Base-by-base conservation (phyloP, 768 basidiomycete genomes). In the Amanita thiersii region DNA sequence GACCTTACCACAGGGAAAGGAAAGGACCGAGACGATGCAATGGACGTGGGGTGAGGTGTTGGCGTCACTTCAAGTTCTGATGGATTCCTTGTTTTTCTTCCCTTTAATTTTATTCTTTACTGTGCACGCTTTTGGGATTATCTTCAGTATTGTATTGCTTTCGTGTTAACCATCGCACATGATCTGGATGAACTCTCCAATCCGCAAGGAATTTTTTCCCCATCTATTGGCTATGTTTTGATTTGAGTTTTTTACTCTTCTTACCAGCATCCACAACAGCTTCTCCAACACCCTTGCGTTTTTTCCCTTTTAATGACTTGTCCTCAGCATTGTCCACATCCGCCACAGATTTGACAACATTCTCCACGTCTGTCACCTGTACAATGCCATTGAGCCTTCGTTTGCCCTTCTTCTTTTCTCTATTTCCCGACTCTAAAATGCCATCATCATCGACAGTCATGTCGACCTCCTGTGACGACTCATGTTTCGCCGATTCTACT, bases 31-130 rank as follows among this genome's bases (percentile, higher is more conserved):
- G 67, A 63, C 25, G 77, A 81, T 50, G 77, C 69, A 48, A 85
- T 85, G 81, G 81, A 84, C 56, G 65, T 83, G 45, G 78, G 79
- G 52, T 82, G 58, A 70, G 21, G 18, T 26, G 36, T 38, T 30
- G 20, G n/a, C 25, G 18, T 18, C n/a, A n/a, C n/a, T n/a, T n/a
- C n/a, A n/a, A n/a, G n/a, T n/a, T n/a, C n/a, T n/a, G 19, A 26
- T 31, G 28, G 15, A 28, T 18, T 8, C 23, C 14, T 30, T 39
- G 37, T 30, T 43, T 35, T 39, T 12, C 37, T 37, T 33, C 12
- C 43, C 15, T 18, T 38, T 23, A 5, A 44, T 24, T 36, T 24
- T 15, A 25, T 37, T 21, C 23, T 28, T 24, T 46, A 35, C 28
- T 21, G 32, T 36, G 8, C 12, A 21, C 24, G 28, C 31, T 32